A percentile compares a stretch with the other conserved stretches of the same genome.
These are phyloP conservation scores for Penicillium longicatenatum DNA, from an alignment of 495 filamentous ascomycete genomes.

Conservation along the genomic window DNA sequence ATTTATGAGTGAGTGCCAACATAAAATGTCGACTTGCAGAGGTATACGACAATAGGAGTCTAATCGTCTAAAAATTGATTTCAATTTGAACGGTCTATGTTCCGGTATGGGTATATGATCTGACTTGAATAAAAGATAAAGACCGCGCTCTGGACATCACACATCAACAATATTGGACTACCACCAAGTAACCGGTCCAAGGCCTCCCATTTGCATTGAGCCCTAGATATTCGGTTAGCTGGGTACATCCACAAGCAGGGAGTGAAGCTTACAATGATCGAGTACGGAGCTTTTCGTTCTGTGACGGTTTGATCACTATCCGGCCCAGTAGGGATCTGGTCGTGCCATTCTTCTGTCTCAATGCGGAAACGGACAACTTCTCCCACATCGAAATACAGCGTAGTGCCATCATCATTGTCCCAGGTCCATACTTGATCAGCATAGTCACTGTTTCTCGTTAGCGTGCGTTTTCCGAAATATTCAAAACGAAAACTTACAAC, in stretches of 20 bases:
- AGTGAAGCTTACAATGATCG: conserved; percentile 57
- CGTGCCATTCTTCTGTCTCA: conserved; percentile 82
- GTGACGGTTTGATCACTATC: conserved; percentile 49
- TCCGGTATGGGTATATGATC: conserved; percentile 9
- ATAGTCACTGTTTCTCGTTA: conserved; percentile 55
- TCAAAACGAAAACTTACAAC: conserved; percentile 60
- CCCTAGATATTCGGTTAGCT: conserved; percentile 36
- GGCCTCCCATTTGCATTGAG: conserved; percentile 55
- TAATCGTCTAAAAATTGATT: neutral
- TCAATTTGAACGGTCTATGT: conserved; percentile 1
- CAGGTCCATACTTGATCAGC: conserved; percentile 80
- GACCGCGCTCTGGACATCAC: neutral
- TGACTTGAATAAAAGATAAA: conserved; percentile 7
- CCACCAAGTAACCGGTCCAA: conserved; percentile 55
- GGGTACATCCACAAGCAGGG: neutral
- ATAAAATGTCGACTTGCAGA: too few relatives aligned
- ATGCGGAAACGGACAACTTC: conserved; percentile 86
- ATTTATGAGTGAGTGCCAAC: too few relatives aligned
- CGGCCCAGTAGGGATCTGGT: conserved; percentile 75
- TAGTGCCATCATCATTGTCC: conserved; percentile 66
- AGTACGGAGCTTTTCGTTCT: conserved; percentile 64
- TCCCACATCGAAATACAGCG: conserved; percentile 82
- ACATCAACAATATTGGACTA: conserved; percentile 16
- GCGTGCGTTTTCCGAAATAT: conserved; percentile 10
- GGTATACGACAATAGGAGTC: too few relatives aligned